A percentile compares a stretch with the other conserved stretches of the same genome.
phyloP scores from a whole-genome alignment of 2,329 filamentous ascomycete species.

The Aspergillus oerlinghausenensis region DNA sequence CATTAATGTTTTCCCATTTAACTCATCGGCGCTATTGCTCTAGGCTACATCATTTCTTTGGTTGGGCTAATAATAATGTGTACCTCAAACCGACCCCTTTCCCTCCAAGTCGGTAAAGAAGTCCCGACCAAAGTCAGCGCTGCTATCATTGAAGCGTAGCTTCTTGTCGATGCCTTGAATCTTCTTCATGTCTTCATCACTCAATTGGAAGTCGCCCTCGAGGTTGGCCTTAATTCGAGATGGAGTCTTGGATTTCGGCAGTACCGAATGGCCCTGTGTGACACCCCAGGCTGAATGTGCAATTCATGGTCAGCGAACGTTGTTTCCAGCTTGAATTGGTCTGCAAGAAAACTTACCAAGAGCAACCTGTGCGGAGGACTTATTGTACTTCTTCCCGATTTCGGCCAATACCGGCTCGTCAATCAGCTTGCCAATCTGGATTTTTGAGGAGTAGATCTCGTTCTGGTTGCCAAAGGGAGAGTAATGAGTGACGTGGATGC shows the following conservation, averaged over 20 bases:
- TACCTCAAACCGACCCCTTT: conserved; percentile 27
- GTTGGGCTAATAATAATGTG: not conserved
- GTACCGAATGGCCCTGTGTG: conserved; percentile 47
- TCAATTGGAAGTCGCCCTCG: conserved; percentile 55
- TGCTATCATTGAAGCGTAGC: conserved; percentile 59
- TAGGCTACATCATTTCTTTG: not conserved
- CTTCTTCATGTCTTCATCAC: conserved; percentile 53
- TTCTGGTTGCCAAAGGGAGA: conserved; percentile 54
- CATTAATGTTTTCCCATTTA: not conserved
- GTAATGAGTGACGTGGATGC: conserved; percentile 53
- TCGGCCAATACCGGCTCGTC: conserved; percentile 48
- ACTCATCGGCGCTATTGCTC: not conserved
- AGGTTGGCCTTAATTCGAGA: conserved; percentile 41
- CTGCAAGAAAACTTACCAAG: conserved; percentile 32
- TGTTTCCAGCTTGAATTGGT: not conserved
- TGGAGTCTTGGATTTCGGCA: conserved; percentile 50
- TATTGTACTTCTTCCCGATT: conserved; percentile 51
- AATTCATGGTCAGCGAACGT: not conserved
- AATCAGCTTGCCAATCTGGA: conserved; percentile 46
- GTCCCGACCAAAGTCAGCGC: conserved; percentile 51
- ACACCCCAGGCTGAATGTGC: conserved; percentile 48
- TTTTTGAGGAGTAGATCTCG: conserved; percentile 42
- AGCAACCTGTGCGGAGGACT: conserved; percentile 49
- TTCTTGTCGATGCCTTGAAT: conserved; percentile 56
- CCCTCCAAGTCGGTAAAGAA: conserved; percentile 59